phyloP scores from a whole-genome alignment of 2,329 filamentous ascomycete genomes.

The Cladophialophora exuberans region DNA sequence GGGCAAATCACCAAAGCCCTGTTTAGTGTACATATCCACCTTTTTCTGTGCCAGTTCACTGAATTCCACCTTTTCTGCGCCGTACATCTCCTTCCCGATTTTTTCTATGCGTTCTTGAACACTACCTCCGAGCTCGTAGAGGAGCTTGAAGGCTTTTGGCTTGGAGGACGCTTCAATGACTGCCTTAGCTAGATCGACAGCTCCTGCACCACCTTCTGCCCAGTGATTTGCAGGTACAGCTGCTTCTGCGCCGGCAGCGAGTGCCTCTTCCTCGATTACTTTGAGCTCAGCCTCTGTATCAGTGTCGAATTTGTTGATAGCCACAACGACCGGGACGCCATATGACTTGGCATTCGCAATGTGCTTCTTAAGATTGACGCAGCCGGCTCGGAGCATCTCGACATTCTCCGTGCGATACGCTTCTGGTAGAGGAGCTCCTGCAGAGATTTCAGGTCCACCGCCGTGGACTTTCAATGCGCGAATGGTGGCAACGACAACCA shows the following conservation, averaged over 20 bases:
- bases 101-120: constrained; percentile 88
- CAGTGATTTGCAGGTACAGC: constrained; percentile 95
- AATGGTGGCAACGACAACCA: constrained; percentile 93
- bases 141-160: constrained; percentile 82
- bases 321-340: constrained; percentile 91
- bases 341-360: constrained; percentile 87
- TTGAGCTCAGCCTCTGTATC: constrained; percentile 92
- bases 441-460: constrained; percentile 88
- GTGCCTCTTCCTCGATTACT: constrained; percentile 85
- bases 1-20: constrained; percentile 89
- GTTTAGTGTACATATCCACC: constrained; percentile 89
- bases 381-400: constrained; percentile 85
- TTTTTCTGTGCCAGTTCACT: constrained; percentile 94
- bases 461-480: constrained; percentile 96
- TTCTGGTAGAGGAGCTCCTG: constrained; percentile 80
- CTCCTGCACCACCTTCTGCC: constrained; percentile 90
- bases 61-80: constrained; percentile 85
- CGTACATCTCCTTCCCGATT: constrained; percentile 94
- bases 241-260: constrained; percentile 89
- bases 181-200: constrained; percentile 82
- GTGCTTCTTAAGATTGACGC: constrained; percentile 93
- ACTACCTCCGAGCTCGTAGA: constrained; percentile 78
- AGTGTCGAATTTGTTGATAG: constrained; percentile 94
- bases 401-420: constrained; percentile 94
- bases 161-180: constrained; percentile 82